phyloP scores from a whole-genome alignment of 305 asterid genomes.

The Ilex paraguariensis region DNA sequence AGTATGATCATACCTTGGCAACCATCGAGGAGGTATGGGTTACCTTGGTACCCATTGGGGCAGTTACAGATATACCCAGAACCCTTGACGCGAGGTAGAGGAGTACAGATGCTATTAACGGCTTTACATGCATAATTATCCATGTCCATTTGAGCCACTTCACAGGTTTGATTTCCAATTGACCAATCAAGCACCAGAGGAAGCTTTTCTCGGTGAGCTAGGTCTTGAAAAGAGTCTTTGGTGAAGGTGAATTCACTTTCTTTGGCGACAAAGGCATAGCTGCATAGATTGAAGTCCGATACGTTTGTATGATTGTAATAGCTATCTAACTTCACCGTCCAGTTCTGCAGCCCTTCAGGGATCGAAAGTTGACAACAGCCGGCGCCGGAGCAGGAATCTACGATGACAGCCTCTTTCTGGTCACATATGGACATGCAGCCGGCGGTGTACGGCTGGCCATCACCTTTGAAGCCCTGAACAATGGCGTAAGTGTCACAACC shows the following conservation, averaged over 20 bases:
- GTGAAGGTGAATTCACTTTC: neutral
- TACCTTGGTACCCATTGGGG: neutral
- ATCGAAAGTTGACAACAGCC: conserved; percentile 20
- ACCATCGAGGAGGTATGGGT: neutral
- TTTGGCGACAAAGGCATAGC: neutral
- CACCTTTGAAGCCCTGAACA: conserved; percentile 1
- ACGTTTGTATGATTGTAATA: neutral
- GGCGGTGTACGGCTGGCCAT: conserved; percentile 1
- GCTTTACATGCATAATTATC: neutral
- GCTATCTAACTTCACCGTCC: neutral
- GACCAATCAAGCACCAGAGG: neutral
- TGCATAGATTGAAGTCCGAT: neutral
- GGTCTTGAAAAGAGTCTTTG: neutral
- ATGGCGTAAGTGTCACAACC: conserved; percentile 22
- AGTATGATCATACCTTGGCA: neutral
- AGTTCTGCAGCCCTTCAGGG: neutral
- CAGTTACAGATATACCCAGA: neutral
- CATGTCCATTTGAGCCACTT: neutral
- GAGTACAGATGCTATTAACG: no score
- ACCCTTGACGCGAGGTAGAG: no score
- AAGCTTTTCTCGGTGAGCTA: neutral
- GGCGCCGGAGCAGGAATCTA: conserved; percentile 20
- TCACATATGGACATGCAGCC: conserved; percentile 22
- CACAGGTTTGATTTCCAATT: neutral
- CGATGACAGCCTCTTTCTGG: conserved; percentile 4